Evolutionary conservation across 1,284 basidiomycete genomes (phyloP), one percentile per base, ranked within the genome.

Genomic region (Leucoagaricus sp.): DNA sequence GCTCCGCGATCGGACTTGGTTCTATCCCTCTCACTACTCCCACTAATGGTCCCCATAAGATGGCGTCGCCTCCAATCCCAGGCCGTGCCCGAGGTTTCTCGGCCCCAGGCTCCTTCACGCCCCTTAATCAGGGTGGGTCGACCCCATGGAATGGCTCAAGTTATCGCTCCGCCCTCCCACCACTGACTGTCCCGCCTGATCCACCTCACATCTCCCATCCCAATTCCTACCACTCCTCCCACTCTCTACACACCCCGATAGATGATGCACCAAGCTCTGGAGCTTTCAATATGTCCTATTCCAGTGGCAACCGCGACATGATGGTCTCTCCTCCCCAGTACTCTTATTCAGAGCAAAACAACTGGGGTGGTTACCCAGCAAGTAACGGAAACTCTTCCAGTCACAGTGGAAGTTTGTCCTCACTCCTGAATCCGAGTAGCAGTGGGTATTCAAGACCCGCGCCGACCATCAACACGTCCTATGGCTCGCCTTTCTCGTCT

Each of bases 181-280:
- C 90, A n/a, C 80, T 93, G 54, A 90, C 84, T 49, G 88, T 92
- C 40, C 91, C 91, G 41, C 84, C 86, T 26, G 87, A 89, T 55
- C 77, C 86, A 19, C 78, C 84, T 12, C 74, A 82, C 55, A 69
- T 86, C 53, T 78, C 82, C 1, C 80, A 84, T 64, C 78, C 78
- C 64, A 75, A 70, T 66, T 74, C 87, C 61, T 87, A 87, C 64
- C 76, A 80, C 60, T 80, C 83, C 7, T 74, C 77, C 19, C 87
- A 86, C 69, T 76, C 76, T 51, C 75, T 86, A 38, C 85, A 88
- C 65, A 56, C 54, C 19, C 80, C 85, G 21, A 80, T 87, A 61
- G 87, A 89, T 55, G 88, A 91, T 57, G 79, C 84, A 49, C 83
- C 82, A 19, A 74, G 80, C 29, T 77, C 82, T n/a, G 70, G 76